Percentiles rank a stretch among this genome's conserved stretches.
Conservation (phyloP, 768 basidiomycete genomes). For the Lanmaoa pseudosensibilis region DNA sequence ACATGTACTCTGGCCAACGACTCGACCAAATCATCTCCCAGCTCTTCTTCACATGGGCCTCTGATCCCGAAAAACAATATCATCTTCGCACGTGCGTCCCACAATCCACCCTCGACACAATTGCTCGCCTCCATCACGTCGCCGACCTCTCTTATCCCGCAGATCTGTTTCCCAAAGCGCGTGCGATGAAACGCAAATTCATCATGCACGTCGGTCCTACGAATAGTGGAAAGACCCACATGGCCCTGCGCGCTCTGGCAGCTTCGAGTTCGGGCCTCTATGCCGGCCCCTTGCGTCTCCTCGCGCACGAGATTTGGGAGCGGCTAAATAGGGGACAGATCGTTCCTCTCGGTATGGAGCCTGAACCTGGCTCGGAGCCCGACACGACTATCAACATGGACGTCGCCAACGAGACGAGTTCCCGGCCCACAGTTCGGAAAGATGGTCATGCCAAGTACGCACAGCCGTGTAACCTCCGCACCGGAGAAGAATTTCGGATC, state of each 20-base stretch:
- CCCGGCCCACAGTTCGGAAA: constrained; percentile 31
- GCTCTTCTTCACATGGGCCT: constrained; percentile 58
- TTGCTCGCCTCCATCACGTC: constrained; percentile 39
- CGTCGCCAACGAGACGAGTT: constrained; percentile 20
- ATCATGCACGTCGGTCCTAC: constrained; percentile 98
- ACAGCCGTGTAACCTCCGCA: constrained; percentile 79
- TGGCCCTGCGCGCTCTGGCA: constrained; percentile 86
- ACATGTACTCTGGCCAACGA: constrained; percentile 25
- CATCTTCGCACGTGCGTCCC: constrained; percentile 31
- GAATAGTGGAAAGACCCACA: constrained; percentile 96
- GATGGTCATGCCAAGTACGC: constrained; percentile 49
- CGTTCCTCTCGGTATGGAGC: constrained; percentile 62
- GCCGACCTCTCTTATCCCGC: constrained; percentile 48
- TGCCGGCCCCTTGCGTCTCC: constrained; percentile 86
- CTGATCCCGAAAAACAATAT: constrained; percentile 31
- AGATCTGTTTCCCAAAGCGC: constrained; percentile 51
- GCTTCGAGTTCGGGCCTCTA: constrained; percentile 74
- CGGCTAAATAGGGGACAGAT: constrained; percentile 90
- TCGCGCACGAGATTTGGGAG: constrained; percentile 94
- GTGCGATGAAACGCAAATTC: constrained; percentile 67
- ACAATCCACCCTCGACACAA: constrained; percentile 35
- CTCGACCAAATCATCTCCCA: constrained; percentile 52
- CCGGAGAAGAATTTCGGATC: constrained; percentile 86
- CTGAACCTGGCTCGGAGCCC: constrained; percentile 38
- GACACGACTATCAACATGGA: constrained; percentile 38